Conservation (phyloP, 345 rosid genomes). For the Rubroshorea leprosula region DNA sequence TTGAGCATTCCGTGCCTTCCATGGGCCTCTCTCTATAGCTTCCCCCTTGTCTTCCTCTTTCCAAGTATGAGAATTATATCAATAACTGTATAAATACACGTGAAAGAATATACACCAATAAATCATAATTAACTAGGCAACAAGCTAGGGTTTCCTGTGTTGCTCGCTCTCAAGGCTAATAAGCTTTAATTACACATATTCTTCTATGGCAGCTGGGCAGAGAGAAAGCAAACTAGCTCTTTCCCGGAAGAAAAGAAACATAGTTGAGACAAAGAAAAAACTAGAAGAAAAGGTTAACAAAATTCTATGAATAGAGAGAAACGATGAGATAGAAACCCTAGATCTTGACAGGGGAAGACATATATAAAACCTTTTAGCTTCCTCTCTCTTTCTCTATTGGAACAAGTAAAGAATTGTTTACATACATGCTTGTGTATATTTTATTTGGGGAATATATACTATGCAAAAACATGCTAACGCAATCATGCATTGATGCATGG, state of each 20-base stretch:
- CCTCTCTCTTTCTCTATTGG: slow-evolving; percentile 24
- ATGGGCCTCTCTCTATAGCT: slow-evolving; percentile 20
- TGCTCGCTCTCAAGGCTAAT: not conserved
- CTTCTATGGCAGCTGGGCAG: slow-evolving; percentile 7
- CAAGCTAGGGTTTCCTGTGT: not conserved
- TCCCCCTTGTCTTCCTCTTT: not conserved
- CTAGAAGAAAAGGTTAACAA: slow-evolving; percentile 8
- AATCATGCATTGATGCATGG: not conserved
- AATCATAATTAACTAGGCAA: not conserved
- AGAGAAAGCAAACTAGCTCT: slow-evolving; percentile 12
- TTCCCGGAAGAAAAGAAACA: slow-evolving; percentile 20
- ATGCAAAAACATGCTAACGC: not conserved
- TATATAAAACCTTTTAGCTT: slow-evolving; percentile 11
- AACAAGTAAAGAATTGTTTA: slow-evolving; percentile 34
- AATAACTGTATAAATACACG: not conserved
- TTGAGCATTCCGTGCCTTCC: slow-evolving; percentile 25
- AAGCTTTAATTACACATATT: slow-evolving; percentile 11
- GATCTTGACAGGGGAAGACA: slow-evolving; percentile 36
- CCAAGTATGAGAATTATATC: not conserved
- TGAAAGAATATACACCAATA: not conserved
- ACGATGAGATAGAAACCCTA: slow-evolving; percentile 31
- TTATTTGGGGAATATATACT: not conserved
- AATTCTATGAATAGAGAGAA: slow-evolving; percentile 19
- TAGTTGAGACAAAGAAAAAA: slow-evolving; percentile 1
- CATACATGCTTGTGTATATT: slow-evolving; percentile 17